These are phyloP conservation scores for Russula earlei DNA, from an alignment of 768 basidiomycete genomes.

Conservation along the genomic window DNA sequence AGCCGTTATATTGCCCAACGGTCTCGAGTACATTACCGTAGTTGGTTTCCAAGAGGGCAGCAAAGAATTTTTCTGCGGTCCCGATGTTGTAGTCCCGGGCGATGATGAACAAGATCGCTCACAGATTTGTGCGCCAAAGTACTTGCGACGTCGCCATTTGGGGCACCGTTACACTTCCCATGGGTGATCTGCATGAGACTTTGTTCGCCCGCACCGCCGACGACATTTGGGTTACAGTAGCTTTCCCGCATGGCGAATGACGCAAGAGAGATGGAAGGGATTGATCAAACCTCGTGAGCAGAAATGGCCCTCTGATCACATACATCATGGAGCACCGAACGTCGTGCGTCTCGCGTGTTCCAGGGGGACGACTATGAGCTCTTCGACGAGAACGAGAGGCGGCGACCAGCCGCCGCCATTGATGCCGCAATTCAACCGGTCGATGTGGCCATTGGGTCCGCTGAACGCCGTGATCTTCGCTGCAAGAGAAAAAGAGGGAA, in stretches of 20 bases:
- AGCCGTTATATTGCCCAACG: slow-evolving; percentile 73
- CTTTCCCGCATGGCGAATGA: slow-evolving; percentile 88
- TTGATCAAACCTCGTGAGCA: slow-evolving; percentile 48
- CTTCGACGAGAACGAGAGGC: slow-evolving; percentile 44
- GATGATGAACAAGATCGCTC: neutral
- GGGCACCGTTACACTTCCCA: slow-evolving; percentile 63
- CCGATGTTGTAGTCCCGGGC: slow-evolving; percentile 60
- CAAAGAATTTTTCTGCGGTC: slow-evolving; percentile 55
- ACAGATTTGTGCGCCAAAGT: neutral
- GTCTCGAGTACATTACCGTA: slow-evolving; percentile 45
- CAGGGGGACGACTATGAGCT: slow-evolving; percentile 42
- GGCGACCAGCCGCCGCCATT: slow-evolving; percentile 58
- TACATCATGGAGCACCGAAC: slow-evolving; percentile 48
- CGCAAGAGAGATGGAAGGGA: slow-evolving; percentile 73
- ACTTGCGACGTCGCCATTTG: slow-evolving; percentile 31
- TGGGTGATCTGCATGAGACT: slow-evolving; percentile 79
- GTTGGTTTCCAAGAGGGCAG: slow-evolving; percentile 37
- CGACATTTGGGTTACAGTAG: slow-evolving; percentile 52
- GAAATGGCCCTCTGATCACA: slow-evolving; percentile 44
- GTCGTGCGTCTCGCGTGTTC: slow-evolving; percentile 39
- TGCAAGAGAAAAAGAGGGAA: slow-evolving; percentile 24
- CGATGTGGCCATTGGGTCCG: slow-evolving; percentile 65
- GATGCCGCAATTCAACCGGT: slow-evolving; percentile 76
- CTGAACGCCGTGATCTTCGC: slow-evolving; percentile 38
- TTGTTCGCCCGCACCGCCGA: slow-evolving; percentile 74